Evolutionary conservation across 2,329 filamentous ascomycete species (phyloP).

Genomic region (Phyllosticta citrichinensis): DNA sequence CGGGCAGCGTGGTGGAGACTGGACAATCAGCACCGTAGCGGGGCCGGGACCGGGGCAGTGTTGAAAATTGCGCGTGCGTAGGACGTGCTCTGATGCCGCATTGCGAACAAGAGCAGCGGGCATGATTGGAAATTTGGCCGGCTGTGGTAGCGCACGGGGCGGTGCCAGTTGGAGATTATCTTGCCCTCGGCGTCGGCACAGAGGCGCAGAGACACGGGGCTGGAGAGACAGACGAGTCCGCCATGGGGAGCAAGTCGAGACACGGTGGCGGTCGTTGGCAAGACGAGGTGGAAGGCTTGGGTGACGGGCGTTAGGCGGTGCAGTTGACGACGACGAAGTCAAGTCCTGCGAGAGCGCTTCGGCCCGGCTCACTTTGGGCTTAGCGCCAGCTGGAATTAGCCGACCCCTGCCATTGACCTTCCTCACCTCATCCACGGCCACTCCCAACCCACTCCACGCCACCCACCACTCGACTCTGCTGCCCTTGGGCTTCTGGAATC

Average conservation of each 20-base stretch:
- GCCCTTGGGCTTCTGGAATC: too few relatives aligned
- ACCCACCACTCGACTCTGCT: neutral
- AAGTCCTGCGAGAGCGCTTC: neutral
- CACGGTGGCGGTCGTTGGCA: neutral
- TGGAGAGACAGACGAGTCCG: neutral
- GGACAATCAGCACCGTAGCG: neutral
- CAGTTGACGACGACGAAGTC: neutral
- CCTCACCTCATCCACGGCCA: neutral
- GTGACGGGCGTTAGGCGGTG: neutral
- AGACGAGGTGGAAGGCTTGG: neutral
- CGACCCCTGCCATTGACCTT: neutral
- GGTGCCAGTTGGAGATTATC: neutral
- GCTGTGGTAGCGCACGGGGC: neutral
- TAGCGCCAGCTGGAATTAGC: neutral
- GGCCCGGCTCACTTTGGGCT: neutral
- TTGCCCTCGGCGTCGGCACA: neutral
- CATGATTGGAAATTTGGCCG: neutral
- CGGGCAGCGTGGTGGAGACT: neutral
- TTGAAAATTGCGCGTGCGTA: neutral
- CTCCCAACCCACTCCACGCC: neutral
- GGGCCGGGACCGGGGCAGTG: neutral
- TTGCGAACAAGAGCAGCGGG: neutral
- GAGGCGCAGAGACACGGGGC: neutral
- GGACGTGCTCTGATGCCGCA: neutral
- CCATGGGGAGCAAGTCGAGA: neutral